Evolutionary conservation across 2,329 filamentous ascomycete species (phyloP), one percentile per base, ranked within the genome.

Genomic region (Colletotrichum siamense): DNA sequence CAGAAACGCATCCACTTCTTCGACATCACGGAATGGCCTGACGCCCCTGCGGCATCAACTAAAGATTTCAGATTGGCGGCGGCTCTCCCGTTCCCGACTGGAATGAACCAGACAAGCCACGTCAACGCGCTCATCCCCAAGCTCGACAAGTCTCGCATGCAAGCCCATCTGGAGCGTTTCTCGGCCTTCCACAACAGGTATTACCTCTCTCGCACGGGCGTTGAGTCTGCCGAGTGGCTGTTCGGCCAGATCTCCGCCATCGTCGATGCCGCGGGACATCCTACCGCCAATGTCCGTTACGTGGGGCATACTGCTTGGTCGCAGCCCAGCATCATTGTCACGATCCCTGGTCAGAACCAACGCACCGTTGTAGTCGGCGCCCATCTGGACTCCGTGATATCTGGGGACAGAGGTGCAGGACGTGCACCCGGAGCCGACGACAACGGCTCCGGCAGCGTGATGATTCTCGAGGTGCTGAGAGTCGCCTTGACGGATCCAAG

Each of bases 301-400:
- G 95, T 96, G 82, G 82, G 88, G 9, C 95, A 96, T 82, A 84
- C 57, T 49, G 78, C 91, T 0, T 97, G 94, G 94, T 90, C 91
- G 16, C 95, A 97, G 82, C 92, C 92, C 79, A 94, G 91, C 80
- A 92, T 97, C 80, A 95, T 97, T 80, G 95, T 94, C n/a, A 94
- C 93, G 2, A 93, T 97, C 34, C 94, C 94, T 0, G 95, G 95
- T 18, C 90, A 92, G 84, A 92, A 89, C 0, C 79, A 78, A 76
- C 92, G 94, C 82, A 96, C 94, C 0, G 89, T 96, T 32, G 92
- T 96, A 4, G 91, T 96, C 70, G 94, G 95, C 32, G 94, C 94
- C 2, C 94, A 96, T 80, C 94, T 95, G 80, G 95, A 96, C 82
- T 95, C 93, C 79, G 94, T 96, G 84, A 96, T 96, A 81, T 87